These are phyloP conservation scores for Lichtheimia ornata DNA, from an alignment of 371 early-diverging fungal species.

Conservation along the genomic window DNA sequence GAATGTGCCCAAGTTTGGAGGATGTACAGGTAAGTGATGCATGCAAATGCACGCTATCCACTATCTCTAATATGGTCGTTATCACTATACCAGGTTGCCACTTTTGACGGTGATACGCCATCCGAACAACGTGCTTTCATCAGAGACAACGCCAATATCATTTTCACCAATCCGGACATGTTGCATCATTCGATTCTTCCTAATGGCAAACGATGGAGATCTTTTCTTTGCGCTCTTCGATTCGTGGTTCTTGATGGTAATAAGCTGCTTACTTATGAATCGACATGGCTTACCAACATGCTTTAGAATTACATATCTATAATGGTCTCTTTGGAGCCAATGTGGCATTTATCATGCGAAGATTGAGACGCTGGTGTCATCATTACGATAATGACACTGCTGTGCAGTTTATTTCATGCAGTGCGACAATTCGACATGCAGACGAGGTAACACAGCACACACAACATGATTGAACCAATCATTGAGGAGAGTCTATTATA, in stretches of 20 bases:
- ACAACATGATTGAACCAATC: background rate
- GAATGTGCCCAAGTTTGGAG: slow-evolving; percentile 15
- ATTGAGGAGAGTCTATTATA: slow-evolving; percentile 17
- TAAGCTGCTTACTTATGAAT: background rate
- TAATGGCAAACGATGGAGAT: slow-evolving; percentile 53
- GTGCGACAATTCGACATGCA: slow-evolving; percentile 58
- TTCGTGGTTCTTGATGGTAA: slow-evolving; percentile 77
- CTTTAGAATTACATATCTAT: slow-evolving; percentile 72
- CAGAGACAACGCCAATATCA: slow-evolving; percentile 52
- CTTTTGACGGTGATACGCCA: slow-evolving; percentile 57
- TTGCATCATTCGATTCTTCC: slow-evolving; percentile 76
- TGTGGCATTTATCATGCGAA: slow-evolving; percentile 63
- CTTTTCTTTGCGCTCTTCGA: slow-evolving; percentile 51
- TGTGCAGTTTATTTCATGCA: slow-evolving; percentile 67
- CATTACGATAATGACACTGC: slow-evolving; percentile 42
- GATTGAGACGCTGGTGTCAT: slow-evolving; percentile 63
- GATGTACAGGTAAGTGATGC: slow-evolving; percentile 15
- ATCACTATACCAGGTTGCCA: slow-evolving; percentile 18
- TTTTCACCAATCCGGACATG: slow-evolving; percentile 87
- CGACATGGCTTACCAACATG: background rate
- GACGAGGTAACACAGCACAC: slow-evolving; percentile 23
- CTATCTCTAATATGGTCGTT: background rate
- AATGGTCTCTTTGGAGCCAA: slow-evolving; percentile 72
- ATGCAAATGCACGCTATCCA: background rate
- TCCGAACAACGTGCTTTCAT: slow-evolving; percentile 44